A percentile compares a stretch with the other conserved stretches of the same genome.
Evolutionary conservation across 2,329 filamentous ascomycete species (phyloP).

Genomic region (Paecilomyces dactylethromorphus): DNA sequence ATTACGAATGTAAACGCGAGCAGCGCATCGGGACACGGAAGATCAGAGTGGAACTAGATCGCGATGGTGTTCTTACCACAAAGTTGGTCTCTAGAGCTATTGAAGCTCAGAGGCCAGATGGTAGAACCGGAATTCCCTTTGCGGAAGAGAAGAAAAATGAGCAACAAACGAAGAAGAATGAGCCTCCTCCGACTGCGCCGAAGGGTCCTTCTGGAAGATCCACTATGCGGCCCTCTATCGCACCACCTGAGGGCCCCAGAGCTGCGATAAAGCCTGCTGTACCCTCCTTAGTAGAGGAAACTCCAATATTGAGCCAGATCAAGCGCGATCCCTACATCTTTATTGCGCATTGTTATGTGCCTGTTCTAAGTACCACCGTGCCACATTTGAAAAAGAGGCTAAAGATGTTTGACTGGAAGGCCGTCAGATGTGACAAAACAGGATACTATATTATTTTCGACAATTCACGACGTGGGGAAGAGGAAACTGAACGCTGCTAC

Average conservation of each 20-base stretch:
- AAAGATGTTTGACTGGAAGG: slow-evolving; percentile 72
- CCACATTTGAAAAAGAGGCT: slow-evolving; percentile 85
- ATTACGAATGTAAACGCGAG: slow-evolving; percentile 66
- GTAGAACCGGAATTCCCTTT: slow-evolving; percentile 21
- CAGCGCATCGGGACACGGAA: slow-evolving; percentile 70
- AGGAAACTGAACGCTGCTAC: slow-evolving; percentile 76
- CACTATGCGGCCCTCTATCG: slow-evolving; percentile 25
- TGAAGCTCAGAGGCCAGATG: slow-evolving; percentile 56
- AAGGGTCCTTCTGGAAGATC: slow-evolving; percentile 67
- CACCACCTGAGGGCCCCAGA: slow-evolving; percentile 34
- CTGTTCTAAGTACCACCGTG: slow-evolving; percentile 76
- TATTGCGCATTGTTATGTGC: slow-evolving; percentile 78
- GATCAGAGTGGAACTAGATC: slow-evolving; percentile 81
- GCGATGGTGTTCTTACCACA: slow-evolving; percentile 75
- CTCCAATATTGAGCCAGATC: slow-evolving; percentile 62
- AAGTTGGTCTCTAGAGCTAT: slow-evolving; percentile 70
- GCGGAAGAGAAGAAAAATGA: slow-evolving; percentile 25
- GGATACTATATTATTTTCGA: slow-evolving; percentile 93
- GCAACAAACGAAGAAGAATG: slow-evolving; percentile 43
- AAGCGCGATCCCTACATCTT: slow-evolving; percentile 83
- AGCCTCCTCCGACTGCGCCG: slow-evolving; percentile 75
- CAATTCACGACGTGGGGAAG: slow-evolving; percentile 66
- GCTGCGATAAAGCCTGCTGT: slow-evolving; percentile 23
- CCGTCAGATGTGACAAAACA: slow-evolving; percentile 73
- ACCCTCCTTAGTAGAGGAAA: slow-evolving; percentile 56